Percentiles rank a stretch among this genome's conserved stretches.
Evolutionary conservation across 2,329 filamentous ascomycete genomes (phyloP).

Genomic region (Calonectria naviculata): DNA sequence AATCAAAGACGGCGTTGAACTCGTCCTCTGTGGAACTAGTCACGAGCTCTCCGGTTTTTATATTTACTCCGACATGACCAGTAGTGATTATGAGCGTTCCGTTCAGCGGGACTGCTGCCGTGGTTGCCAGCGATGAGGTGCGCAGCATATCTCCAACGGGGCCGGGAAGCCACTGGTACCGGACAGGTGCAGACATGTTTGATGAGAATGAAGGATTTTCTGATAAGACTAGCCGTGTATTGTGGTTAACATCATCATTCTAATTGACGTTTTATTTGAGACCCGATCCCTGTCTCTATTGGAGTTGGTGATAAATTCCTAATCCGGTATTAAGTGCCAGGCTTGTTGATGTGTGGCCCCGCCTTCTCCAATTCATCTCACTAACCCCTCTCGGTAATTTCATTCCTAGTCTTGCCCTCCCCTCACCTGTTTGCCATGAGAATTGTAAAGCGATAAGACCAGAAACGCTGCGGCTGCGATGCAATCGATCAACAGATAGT

Average conservation of each 20-base stretch:
- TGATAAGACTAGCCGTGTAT: background rate
- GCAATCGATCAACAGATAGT: no score
- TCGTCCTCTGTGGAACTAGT: constrained; percentile 21
- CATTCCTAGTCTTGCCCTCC: background rate
- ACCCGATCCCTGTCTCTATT: background rate
- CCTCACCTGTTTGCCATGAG: no score
- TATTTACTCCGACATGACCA: constrained; percentile 27
- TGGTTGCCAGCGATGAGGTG: constrained; percentile 22
- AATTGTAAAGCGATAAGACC: background rate
- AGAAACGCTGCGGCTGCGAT: no score
- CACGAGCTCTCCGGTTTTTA: constrained; percentile 26
- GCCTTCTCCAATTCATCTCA: background rate
- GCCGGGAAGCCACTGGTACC: constrained; percentile 18
- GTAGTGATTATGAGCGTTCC: constrained; percentile 24
- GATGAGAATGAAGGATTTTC: background rate
- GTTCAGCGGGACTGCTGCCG: constrained; percentile 15
- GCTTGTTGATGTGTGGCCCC: background rate
- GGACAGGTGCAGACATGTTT: constrained; percentile 1
- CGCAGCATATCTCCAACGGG: constrained; percentile 24
- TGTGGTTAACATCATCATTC: background rate
- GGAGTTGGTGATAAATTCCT: background rate
- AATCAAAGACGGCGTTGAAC: constrained; percentile 29
- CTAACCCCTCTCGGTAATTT: background rate
- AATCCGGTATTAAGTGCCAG: background rate
- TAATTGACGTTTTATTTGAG: background rate